Conservation (phyloP, 345 rosid genomes). For the Moricandia moricandioides region DNA sequence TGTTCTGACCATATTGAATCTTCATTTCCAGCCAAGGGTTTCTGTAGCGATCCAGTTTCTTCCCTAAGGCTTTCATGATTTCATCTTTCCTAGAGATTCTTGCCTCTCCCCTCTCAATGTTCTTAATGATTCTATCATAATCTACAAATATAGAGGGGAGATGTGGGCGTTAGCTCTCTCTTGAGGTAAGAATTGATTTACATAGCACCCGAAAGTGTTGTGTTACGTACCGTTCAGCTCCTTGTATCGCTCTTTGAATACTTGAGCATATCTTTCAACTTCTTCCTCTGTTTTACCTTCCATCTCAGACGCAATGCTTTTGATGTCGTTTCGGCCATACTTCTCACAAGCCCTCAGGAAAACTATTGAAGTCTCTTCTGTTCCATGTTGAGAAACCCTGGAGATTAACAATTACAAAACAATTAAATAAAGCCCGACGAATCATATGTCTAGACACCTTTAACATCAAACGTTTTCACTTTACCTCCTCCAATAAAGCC, state of each 20-base stretch:
- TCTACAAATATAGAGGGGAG: conserved; percentile 40
- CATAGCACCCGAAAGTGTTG: background rate
- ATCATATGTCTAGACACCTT: conserved; percentile 1
- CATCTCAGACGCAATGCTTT: conserved; percentile 86
- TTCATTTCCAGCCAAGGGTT: conserved; percentile 99
- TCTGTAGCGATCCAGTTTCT: conserved; percentile 97
- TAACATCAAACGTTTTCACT: conserved; percentile 19
- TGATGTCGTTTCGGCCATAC: conserved; percentile 93
- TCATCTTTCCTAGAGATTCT: conserved; percentile 98
- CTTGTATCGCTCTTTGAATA: conserved; percentile 86
- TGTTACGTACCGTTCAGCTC: conserved; percentile 70
- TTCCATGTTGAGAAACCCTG: conserved; percentile 99
- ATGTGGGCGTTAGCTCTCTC: background rate
- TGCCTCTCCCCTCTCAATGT: conserved; percentile 96
- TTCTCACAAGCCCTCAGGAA: conserved; percentile 96
- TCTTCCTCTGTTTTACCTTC: conserved; percentile 95
- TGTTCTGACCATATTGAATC: conserved; percentile 98
- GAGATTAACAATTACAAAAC: conserved; percentile 12
- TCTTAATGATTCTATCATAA: conserved; percentile 94
- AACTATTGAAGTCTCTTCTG: conserved; percentile 91
- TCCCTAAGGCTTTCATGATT: conserved; percentile 97
- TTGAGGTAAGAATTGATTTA: background rate
- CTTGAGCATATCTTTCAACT: conserved; percentile 90
- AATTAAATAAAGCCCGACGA: conserved; percentile 2
- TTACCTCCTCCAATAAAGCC: conserved; percentile 77